Evolutionary conservation across 1,284 basidiomycete species (phyloP).

Genomic region (Mycena sp.): DNA sequence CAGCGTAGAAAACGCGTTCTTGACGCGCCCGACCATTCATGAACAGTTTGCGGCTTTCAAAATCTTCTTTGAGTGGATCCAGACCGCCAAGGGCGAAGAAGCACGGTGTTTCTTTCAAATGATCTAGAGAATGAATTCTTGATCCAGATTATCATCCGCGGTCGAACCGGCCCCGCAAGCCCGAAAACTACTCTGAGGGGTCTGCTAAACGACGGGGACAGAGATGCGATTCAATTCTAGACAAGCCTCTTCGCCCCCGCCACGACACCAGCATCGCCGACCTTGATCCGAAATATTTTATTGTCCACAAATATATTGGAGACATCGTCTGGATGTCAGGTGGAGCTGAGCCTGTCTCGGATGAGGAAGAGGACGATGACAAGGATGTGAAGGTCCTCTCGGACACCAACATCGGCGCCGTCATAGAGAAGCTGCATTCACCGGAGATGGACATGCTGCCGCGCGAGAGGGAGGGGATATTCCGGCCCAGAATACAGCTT

Average conservation of each 20-base stretch:
- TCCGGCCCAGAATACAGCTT: not conserved
- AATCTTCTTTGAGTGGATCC: conserved; percentile 2
- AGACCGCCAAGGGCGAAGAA: not conserved
- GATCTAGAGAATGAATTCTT: not conserved
- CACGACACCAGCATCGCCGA: too few relatives aligned
- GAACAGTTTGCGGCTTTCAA: not conserved
- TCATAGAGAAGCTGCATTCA: not conserved
- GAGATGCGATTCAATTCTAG: not conserved
- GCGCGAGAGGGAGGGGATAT: not conserved
- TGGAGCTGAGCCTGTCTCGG: not conserved
- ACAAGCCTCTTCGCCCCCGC: too few relatives aligned
- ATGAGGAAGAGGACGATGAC: not conserved
- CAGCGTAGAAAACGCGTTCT: conserved; percentile 6
- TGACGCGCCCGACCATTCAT: not conserved
- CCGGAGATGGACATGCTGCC: not conserved
- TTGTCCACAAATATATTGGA: too few relatives aligned
- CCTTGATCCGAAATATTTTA: too few relatives aligned
- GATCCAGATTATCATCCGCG: too few relatives aligned
- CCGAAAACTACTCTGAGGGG: not conserved
- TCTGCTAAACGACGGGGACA: not conserved
- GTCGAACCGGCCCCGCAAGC: too few relatives aligned
- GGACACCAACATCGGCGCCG: not conserved
- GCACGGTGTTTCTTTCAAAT: not conserved
- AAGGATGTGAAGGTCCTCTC: not conserved
- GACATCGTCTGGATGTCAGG: not conserved